Conservation (phyloP, 306 rosid species). For the Acacia crassicarpa region DNA sequence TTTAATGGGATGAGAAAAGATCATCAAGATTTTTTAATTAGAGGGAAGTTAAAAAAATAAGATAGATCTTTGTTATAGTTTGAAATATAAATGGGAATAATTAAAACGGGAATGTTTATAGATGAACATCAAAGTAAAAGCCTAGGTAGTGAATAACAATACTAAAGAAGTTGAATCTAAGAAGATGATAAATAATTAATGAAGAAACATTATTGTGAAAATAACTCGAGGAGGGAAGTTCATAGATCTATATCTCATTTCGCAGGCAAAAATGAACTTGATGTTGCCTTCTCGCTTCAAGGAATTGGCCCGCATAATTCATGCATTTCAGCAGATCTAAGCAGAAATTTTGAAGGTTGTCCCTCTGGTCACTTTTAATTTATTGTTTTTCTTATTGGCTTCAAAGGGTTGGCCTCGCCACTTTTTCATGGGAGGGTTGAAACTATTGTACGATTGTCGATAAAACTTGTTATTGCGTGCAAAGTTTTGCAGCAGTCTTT, state of each 20-base stretch:
- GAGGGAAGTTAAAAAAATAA: too few relatives aligned
- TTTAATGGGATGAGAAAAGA: too few relatives aligned
- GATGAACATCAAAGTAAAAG: neutral
- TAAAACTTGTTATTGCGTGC: constrained; percentile 26
- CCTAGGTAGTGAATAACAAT: neutral
- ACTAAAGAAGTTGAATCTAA: constrained; percentile 28
- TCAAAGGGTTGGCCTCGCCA: constrained; percentile 2
- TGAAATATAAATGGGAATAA: neutral
- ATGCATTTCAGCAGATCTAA: constrained; percentile 15
- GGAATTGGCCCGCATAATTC: constrained; percentile 10
- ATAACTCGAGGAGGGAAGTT: constrained; percentile 44
- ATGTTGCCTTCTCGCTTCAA: constrained; percentile 7
- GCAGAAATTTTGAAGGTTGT: constrained; percentile 23
- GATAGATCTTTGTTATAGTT: neutral
- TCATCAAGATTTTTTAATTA: too few relatives aligned
- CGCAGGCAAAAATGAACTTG: neutral
- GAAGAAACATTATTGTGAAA: constrained; percentile 34
- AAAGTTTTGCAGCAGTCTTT: constrained; percentile 24
- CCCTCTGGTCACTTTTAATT: constrained; percentile 2
- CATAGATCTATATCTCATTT: neutral
- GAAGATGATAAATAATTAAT: constrained; percentile 5
- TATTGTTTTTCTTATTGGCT: neutral
- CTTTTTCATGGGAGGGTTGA: constrained; percentile 23
- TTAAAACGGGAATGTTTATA: neutral
- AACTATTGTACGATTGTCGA: constrained; percentile 20